Evolutionary conservation across 495 filamentous ascomycete genomes (phyloP).

Genomic region (Bombardia bombarda): DNA sequence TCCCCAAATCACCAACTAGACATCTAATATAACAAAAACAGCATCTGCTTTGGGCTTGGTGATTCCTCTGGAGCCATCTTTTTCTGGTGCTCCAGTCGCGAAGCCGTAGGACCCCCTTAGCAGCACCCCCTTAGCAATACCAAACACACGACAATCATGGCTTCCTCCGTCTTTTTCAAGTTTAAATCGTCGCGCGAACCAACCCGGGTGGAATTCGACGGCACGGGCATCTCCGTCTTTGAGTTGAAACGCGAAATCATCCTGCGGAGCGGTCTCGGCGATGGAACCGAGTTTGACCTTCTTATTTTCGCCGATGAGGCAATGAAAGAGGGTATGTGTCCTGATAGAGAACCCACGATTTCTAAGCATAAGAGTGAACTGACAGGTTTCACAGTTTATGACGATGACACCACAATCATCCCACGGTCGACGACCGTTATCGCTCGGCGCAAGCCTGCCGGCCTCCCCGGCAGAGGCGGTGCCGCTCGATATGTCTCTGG

Average conservation of each 20-base stretch:
- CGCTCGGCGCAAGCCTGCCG: constrained; percentile 77
- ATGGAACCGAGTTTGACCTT: constrained; percentile 95
- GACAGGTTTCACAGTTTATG: constrained; percentile 60
- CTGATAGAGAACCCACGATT: background rate
- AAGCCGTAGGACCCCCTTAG: constrained; percentile 3
- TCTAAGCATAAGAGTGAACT: constrained; percentile 1
- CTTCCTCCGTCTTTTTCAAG: constrained; percentile 98
- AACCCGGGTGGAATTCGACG: constrained; percentile 90
- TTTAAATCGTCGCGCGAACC: constrained; percentile 99
- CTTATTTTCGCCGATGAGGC: constrained; percentile 86
- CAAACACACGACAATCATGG: constrained; percentile 52
- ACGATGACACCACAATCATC: constrained; percentile 94
- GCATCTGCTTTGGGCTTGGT: constrained; percentile 12
- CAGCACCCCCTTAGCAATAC: constrained; percentile 8
- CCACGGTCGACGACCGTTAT: constrained; percentile 90
- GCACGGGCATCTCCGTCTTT: constrained; percentile 96
- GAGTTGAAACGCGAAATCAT: constrained; percentile 99
- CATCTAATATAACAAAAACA: constrained; percentile 31
- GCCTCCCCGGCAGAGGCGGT: constrained; percentile 70
- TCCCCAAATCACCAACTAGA: constrained; percentile 11
- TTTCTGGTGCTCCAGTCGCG: constrained; percentile 1
- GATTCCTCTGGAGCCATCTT: constrained; percentile 12
- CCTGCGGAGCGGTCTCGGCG: constrained; percentile 79
- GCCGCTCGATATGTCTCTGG: constrained; percentile 95
- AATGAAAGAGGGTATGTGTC: constrained; percentile 68